These are phyloP conservation scores for Penicillium pulvis DNA, from an alignment of 495 filamentous ascomycete species.

Conservation along the genomic window DNA sequence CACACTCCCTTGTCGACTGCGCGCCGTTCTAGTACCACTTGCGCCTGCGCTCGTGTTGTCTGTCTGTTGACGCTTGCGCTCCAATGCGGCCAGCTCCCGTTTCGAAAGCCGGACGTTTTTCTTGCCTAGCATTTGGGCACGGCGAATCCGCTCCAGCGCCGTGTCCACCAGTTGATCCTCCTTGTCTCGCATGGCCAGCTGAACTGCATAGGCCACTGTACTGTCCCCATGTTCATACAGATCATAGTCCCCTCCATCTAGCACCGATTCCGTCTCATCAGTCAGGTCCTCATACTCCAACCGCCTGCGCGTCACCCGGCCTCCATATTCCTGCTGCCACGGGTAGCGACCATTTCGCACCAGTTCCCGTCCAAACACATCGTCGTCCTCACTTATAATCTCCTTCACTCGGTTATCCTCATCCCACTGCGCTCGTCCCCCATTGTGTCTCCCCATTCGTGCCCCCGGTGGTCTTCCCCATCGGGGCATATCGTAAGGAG, in stretches of 20 bases:
- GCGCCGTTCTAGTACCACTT: conserved; percentile 19
- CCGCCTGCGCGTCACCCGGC: conserved; percentile 44
- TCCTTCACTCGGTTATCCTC: conserved; percentile 65
- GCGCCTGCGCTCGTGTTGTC: conserved; percentile 26
- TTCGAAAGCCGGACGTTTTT: conserved; percentile 74
- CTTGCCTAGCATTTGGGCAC: conserved; percentile 71
- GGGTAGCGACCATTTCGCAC: conserved; percentile 32
- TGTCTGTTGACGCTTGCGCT: conserved; percentile 63
- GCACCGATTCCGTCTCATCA: conserved; percentile 48
- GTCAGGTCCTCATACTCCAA: conserved; percentile 51
- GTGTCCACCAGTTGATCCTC: conserved; percentile 74
- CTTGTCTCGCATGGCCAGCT: conserved; percentile 60
- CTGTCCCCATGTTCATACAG: conserved; percentile 55
- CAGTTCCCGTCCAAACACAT: conserved; percentile 60
- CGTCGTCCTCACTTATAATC: conserved; percentile 64
- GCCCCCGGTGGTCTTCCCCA: conserved; percentile 98
- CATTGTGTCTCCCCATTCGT: conserved; percentile 60
- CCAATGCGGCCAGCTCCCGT: conserved; percentile 73
- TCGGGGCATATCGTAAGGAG: conserved; percentile 92
- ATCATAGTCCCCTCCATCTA: conserved; percentile 58
- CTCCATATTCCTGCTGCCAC: conserved; percentile 32
- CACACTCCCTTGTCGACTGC: conserved; percentile 16
- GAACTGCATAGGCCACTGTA: conserved; percentile 50
- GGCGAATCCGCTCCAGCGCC: conserved; percentile 74
- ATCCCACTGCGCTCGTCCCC: conserved; percentile 58